Evolutionary conservation across 2,329 filamentous ascomycete species (phyloP), one percentile per base, ranked within the genome.

Genomic region (Diaporthe sp.): DNA sequence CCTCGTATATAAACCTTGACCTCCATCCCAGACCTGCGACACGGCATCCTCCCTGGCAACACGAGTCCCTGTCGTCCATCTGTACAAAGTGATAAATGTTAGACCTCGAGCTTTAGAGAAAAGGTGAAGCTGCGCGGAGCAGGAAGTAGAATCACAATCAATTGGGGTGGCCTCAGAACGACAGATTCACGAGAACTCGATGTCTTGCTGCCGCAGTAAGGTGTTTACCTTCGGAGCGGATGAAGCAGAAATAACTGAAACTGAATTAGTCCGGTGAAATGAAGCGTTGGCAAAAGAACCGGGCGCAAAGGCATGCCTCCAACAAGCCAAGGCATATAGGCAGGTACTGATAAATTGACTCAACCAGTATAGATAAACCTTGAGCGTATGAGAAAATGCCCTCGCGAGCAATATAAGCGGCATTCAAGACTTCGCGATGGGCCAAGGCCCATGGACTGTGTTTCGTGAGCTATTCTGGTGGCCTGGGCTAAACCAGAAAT

Each of bases 81-180:
- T 3, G 42, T 19, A 19, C 42, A 44, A 44, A 8, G 42, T 17
- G 42, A 44, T 19, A 44, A 19, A 44, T 8, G 42, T 19, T 6
- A 2, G 4, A 7, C 2, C 6, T 44, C 15, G 0, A 19, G 42
- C 42, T 3, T 7, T 19, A 6, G 42, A 44, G 42, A 0, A 19
- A 44, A 8, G 17, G 0, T 8, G 0, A 19, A 44, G 5, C 6
- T 44, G 17, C 17, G 17, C 19, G 2, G 8, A 9, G 2, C 3
- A 46, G 44, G 0, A 49, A 49, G 8, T 9, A 10, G 19, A 22
- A 9, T 3, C 3, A 9, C 19, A 8, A 22, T 22, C 8, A 22
- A 9, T 9, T 22, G 2, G 19, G 3, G 2, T 3, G 19, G 44
- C 44, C 19, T 22, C 17, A 19, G 3, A 4, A 19, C 44, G 8